These are phyloP conservation scores for Amylocarpus encephaloides DNA, from an alignment of 2,329 filamentous ascomycete species.

Conservation along the genomic window DNA sequence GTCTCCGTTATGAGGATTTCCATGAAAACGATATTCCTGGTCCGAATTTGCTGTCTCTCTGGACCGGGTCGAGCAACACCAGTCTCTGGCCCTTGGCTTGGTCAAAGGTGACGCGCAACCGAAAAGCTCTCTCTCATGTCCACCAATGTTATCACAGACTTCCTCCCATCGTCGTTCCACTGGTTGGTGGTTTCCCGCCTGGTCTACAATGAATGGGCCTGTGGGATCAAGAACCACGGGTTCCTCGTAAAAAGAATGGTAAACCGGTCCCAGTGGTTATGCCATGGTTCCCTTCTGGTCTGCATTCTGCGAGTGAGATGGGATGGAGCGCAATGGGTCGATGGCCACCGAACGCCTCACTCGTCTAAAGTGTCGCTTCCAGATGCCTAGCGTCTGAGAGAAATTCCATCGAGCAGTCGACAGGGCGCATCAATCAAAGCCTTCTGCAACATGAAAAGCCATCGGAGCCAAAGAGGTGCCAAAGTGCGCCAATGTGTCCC, in stretches of 20 bases:
- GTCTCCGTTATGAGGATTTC: not conserved
- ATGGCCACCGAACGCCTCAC: not conserved
- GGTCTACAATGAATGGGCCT: not conserved
- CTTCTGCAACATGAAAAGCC: not conserved
- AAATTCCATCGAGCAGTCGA: not conserved
- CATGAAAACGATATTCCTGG: not conserved
- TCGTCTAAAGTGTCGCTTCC: conserved; percentile 2
- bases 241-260: not conserved
- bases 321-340: not conserved
- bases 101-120: not conserved
- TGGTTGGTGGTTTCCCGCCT: not conserved
- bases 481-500: not conserved
- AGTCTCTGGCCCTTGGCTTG: not conserved
- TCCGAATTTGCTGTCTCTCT: not conserved
- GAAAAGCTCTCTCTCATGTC: not conserved
- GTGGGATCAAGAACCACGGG: not conserved
- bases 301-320: not conserved
- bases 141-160: conserved; percentile 1
- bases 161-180: not conserved
- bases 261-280: not conserved
- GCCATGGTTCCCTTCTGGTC: not conserved
- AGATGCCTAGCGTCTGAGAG: not conserved
- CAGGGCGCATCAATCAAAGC: not conserved
- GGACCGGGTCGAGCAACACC: not conserved
- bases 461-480: not conserved